Conservation (phyloP, 352 stramenopile genomes). For the Globisporangium solare region DNA sequence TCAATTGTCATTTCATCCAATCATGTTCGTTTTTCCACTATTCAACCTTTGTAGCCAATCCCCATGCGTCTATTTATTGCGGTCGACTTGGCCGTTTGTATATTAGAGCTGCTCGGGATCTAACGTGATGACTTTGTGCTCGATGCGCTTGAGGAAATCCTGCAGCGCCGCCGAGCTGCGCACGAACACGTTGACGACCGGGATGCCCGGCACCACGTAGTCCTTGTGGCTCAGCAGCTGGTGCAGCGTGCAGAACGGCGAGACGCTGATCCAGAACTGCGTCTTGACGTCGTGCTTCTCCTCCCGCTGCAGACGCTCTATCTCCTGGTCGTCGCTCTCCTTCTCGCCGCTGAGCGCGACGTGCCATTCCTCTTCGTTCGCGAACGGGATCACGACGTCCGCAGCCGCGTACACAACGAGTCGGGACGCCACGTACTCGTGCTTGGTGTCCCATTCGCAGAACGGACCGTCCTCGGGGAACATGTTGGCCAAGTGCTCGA, state of each 20-base stretch:
- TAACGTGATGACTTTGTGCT: constrained; percentile 49
- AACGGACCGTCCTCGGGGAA: constrained; percentile 84
- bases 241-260: constrained; percentile 74
- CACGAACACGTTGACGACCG: constrained; percentile 82
- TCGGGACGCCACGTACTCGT: constrained; percentile 72
- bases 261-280: constrained; percentile 74
- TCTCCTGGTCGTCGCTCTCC: constrained; percentile 66
- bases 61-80: constrained; percentile 1
- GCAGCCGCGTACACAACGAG: constrained; percentile 71
- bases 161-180: constrained; percentile 51
- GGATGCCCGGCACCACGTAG: constrained; percentile 83
- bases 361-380: constrained; percentile 64
- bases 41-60: constrained; percentile 18
- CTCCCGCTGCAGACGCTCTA: constrained; percentile 51
- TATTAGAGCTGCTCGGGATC: constrained; percentile 24
- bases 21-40: not conserved
- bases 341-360: constrained; percentile 67
- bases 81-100: not conserved
- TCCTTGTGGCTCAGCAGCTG: constrained; percentile 63
- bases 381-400: constrained; percentile 69
- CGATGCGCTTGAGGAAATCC: constrained; percentile 68
- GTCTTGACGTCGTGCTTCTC: constrained; percentile 75
- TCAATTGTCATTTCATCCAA: constrained; percentile 12
- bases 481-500: constrained; percentile 88
- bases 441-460: constrained; percentile 68